phyloP scores from a whole-genome alignment of 805 yeast species.

The Jamesozyma spencerorum region DNA sequence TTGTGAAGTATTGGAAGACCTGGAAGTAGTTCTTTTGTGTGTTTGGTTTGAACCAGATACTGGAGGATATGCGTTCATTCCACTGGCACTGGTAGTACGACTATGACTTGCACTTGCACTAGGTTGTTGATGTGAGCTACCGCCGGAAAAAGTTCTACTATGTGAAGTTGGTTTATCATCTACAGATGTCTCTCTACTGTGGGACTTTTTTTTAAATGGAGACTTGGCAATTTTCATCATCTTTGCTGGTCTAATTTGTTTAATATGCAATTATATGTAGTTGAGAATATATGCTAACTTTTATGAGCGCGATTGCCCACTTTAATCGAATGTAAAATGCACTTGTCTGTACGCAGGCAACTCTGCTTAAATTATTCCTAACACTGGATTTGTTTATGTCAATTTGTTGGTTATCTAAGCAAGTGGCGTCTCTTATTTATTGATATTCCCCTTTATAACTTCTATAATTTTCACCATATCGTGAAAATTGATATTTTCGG shows the following conservation, averaged over 20 bases:
- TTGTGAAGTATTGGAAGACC: constrained; percentile 27
- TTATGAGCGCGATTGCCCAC: no score
- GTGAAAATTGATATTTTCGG: no score
- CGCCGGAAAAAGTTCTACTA: constrained; percentile 15
- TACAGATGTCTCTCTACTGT: constrained; percentile 27
- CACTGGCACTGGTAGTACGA: constrained; percentile 8
- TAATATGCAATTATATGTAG: no score
- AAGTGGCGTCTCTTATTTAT: no score
- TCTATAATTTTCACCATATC: no score
- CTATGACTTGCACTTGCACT: constrained; percentile 8
- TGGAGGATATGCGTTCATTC: constrained; percentile 15
- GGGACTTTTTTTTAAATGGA: constrained; percentile 30
- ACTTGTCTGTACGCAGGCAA: no score
- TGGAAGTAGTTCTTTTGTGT: constrained; percentile 29
- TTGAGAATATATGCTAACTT: no score
- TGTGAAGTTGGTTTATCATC: constrained; percentile 20
- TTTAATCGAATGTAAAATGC: no score
- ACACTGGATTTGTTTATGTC: no score
- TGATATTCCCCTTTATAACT: no score
- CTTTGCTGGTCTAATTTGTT: background rate
- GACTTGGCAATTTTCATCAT: constrained; percentile 29
- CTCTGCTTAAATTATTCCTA: no score
- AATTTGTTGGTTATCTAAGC: no score
- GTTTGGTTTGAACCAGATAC: constrained; percentile 17
- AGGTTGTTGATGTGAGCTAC: constrained; percentile 3